These are phyloP conservation scores for Sicyos baderoa DNA, from an alignment of 306 rosid species.

Conservation along the genomic window DNA sequence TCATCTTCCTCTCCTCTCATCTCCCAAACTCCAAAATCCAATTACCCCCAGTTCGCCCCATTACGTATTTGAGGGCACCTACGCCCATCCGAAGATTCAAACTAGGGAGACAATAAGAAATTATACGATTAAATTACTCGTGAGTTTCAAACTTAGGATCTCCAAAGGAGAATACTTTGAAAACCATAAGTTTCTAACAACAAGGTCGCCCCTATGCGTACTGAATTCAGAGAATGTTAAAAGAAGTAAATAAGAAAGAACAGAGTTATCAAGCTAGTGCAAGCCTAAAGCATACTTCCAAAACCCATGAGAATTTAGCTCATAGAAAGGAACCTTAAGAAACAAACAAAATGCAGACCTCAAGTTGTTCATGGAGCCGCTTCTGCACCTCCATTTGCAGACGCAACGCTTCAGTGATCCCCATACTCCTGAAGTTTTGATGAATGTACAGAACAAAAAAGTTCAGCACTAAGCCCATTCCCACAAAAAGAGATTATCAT, in stretches of 20 bases:
- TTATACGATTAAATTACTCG: too few species aligned
- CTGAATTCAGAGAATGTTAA: neutral
- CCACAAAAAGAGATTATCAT: neutral
- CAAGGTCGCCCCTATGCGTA: too few species aligned
- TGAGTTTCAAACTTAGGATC: too few species aligned
- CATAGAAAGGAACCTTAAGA: neutral
- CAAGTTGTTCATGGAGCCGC: conserved; percentile 95
- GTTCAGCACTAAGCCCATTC: neutral
- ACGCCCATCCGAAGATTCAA: too few species aligned
- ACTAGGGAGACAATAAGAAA: too few species aligned
- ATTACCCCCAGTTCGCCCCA: too few species aligned
- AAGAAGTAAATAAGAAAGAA: neutral
- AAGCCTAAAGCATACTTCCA: neutral
- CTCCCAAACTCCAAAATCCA: too few species aligned
- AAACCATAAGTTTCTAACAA: too few species aligned
- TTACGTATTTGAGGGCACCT: too few species aligned
- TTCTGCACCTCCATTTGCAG: conserved; percentile 97
- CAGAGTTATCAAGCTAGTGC: neutral
- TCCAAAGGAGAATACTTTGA: too few species aligned
- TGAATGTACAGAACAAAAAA: conserved; percentile 5
- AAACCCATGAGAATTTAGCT: conserved; percentile 4
- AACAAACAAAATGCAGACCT: conserved; percentile 45
- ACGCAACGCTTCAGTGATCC: conserved; percentile 81
- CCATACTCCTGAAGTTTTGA: conserved; percentile 48
- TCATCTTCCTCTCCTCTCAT: too few species aligned